Evolutionary conservation across 345 rosid species (phyloP).

Genomic region (Arabis alpina): DNA sequence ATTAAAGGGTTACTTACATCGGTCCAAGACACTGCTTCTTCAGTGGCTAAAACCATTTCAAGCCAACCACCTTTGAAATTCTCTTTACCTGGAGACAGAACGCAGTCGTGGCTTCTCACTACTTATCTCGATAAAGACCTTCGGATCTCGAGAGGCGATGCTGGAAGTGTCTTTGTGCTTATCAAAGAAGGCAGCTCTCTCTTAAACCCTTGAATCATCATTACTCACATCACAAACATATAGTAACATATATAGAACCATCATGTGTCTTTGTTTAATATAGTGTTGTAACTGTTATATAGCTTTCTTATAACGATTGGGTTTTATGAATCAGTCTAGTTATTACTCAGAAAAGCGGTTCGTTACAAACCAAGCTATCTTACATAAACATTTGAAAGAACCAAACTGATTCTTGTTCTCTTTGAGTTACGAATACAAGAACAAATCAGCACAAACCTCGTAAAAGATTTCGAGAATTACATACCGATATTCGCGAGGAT

Average conservation of each 20-base stretch:
- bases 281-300: constrained; percentile 30
- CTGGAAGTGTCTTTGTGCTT: constrained; percentile 82
- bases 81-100: constrained; percentile 60
- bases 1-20: constrained; percentile 73
- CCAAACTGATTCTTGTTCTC: constrained; percentile 15
- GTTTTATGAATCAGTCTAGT: constrained; percentile 1
- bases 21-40: constrained; percentile 82
- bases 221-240: constrained; percentile 4
- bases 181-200: constrained; percentile 85
- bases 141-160: constrained; percentile 90
- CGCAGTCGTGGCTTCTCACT: constrained; percentile 87
- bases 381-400: constrained; percentile 27
- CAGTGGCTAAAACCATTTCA: constrained; percentile 83
- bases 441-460: constrained; percentile 75
- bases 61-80: constrained; percentile 89
- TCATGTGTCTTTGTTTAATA: constrained; percentile 2
- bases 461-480: constrained; percentile 76
- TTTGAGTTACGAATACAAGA: constrained; percentile 52
- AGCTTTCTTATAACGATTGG: not conserved
- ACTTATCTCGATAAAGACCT: constrained; percentile 87
- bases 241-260: constrained; percentile 19
- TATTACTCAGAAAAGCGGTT: constrained; percentile 18
- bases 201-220: constrained; percentile 47
- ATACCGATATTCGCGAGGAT: constrained; percentile 62
- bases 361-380: constrained; percentile 22